A percentile compares a stretch with the other conserved stretches of the same genome.
phyloP scores from a whole-genome alignment of 208 protist genomes.

The Leishmania guyanensis region DNA sequence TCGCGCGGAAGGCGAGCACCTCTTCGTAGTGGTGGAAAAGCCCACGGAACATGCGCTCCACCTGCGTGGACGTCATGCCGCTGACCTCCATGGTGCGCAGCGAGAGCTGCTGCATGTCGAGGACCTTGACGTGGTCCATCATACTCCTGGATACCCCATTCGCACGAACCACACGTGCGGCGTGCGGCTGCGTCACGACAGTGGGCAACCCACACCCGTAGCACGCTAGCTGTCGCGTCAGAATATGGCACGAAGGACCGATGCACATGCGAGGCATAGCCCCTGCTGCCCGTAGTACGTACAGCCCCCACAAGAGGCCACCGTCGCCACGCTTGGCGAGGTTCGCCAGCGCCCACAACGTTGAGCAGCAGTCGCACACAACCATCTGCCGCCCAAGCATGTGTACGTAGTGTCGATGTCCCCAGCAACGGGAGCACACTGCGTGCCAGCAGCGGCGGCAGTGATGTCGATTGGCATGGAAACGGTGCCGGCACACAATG shows the following conservation, averaged over 20 bases:
- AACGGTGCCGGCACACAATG: slow-evolving; percentile 35
- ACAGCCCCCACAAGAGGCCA: slow-evolving; percentile 71
- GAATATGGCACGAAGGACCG: slow-evolving; percentile 41
- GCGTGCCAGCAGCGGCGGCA: slow-evolving; percentile 75
- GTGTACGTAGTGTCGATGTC: slow-evolving; percentile 51
- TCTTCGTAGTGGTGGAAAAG: slow-evolving; percentile 64
- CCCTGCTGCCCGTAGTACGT: slow-evolving; percentile 49
- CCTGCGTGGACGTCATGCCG: slow-evolving; percentile 32
- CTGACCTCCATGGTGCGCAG: slow-evolving; percentile 41
- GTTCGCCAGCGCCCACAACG: slow-evolving; percentile 54
- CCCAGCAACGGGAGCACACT: slow-evolving; percentile 63
- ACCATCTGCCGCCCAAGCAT: slow-evolving; percentile 41
- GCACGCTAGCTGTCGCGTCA: slow-evolving; percentile 54
- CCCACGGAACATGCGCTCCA: slow-evolving; percentile 48
- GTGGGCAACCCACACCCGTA: slow-evolving; percentile 59
- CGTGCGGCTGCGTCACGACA: slow-evolving; percentile 64
- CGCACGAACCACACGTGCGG: slow-evolving; percentile 44
- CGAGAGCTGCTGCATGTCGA: slow-evolving; percentile 43
- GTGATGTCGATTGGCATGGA: slow-evolving; percentile 58
- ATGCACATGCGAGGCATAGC: slow-evolving; percentile 72
- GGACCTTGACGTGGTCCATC: slow-evolving; percentile 25
- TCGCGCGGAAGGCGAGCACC: slow-evolving; percentile 39
- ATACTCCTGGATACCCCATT: slow-evolving; percentile 1
- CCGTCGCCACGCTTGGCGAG: slow-evolving; percentile 36
- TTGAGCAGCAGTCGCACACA: slow-evolving; percentile 70